These are phyloP conservation scores for Neurospora crassa DNA, from an alignment of 2,329 filamentous ascomycete species.

Conservation along the genomic window DNA sequence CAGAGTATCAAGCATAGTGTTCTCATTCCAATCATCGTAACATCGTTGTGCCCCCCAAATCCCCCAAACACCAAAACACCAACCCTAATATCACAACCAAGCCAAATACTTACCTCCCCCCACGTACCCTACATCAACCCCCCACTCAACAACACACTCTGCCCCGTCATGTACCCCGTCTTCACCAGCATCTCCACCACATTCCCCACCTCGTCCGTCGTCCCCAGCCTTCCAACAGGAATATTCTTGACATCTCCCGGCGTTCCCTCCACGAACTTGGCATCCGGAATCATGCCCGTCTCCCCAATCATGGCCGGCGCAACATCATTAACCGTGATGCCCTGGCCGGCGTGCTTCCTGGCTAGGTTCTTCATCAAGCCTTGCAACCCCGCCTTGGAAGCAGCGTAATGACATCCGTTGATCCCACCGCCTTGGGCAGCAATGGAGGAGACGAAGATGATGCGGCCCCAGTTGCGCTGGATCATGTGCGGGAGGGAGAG, in stretches of 20 bases:
- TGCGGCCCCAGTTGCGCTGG: conserved; percentile 49
- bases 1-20: background rate
- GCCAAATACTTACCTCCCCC: background rate
- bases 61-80: background rate
- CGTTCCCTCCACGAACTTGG: conserved; percentile 38
- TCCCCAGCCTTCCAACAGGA: conserved; percentile 47
- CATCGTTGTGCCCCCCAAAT: background rate
- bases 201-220: conserved; percentile 50
- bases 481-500: conserved; percentile 52
- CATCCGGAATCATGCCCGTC: conserved; percentile 52
- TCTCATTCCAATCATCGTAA: background rate
- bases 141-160: conserved; percentile 43
- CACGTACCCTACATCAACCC: conserved; percentile 34
- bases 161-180: conserved; percentile 52
- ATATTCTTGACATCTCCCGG: conserved; percentile 51
- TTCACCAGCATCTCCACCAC: conserved; percentile 49
- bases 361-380: conserved; percentile 58
- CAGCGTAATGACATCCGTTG: conserved; percentile 52
- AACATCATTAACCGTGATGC: conserved; percentile 60
- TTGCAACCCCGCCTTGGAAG: conserved; percentile 51
- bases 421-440: conserved; percentile 54
- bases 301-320: conserved; percentile 59
- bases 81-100: background rate
- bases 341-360: conserved; percentile 45
- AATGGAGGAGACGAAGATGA: conserved; percentile 55